These are phyloP conservation scores for Symbiodinium pilosum DNA, from an alignment of 73 alveolate species.

Conservation along the genomic window DNA sequence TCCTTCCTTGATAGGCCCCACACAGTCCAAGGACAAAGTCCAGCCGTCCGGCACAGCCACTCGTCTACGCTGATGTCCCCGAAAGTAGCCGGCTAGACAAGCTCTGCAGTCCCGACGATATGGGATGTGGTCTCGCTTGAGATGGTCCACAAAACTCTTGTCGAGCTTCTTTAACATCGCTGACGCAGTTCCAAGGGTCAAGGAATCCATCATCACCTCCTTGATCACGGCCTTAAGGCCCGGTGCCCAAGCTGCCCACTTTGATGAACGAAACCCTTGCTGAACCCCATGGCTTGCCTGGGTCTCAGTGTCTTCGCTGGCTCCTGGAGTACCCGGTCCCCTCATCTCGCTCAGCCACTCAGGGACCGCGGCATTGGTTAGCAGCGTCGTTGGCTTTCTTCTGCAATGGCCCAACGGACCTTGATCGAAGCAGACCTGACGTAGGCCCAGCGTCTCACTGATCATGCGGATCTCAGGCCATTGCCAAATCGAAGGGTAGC, in stretches of 20 bases:
- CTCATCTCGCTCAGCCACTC: neutral
- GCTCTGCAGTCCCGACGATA: neutral
- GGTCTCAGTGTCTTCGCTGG: neutral
- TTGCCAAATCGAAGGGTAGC: too few relatives aligned
- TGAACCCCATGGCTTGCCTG: neutral
- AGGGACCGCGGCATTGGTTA: neutral
- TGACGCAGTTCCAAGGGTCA: too few relatives aligned
- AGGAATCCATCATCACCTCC: too few relatives aligned
- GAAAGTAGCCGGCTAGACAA: neutral
- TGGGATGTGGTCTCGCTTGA: neutral
- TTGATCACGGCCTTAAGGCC: neutral
- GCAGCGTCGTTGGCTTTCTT: neutral
- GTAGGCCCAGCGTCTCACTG: neutral
- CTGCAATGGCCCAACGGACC: neutral
- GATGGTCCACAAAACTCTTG: neutral
- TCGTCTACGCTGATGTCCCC: neutral
- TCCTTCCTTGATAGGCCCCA: neutral
- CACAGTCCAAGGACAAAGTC: neutral
- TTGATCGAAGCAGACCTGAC: neutral
- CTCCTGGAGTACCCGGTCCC: neutral
- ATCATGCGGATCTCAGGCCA: neutral
- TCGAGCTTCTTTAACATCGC: neutral
- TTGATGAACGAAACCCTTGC: neutral
- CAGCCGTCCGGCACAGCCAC: neutral
- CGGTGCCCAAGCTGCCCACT: neutral